Conservation (phyloP, 2,329 filamentous ascomycete species). For the Lasiodiplodia citricola region DNA sequence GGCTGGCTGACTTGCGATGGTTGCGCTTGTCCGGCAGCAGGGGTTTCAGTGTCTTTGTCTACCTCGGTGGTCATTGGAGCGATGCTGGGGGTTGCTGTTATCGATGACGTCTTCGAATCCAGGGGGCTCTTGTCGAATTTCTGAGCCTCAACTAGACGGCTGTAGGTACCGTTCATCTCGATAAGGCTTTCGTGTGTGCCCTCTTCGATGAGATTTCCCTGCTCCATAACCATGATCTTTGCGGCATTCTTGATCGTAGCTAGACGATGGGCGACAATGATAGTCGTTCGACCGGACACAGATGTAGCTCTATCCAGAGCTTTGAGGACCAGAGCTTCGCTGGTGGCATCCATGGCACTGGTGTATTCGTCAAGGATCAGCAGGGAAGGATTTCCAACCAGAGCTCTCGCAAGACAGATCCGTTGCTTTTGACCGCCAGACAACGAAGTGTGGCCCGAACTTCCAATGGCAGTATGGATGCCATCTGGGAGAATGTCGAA, state of each 20-base stretch:
- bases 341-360: constrained; percentile 41
- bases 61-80: constrained; percentile 10
- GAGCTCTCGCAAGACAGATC: constrained; percentile 43
- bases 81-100: constrained; percentile 23
- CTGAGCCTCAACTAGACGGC: constrained; percentile 41
- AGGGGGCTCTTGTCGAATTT: constrained; percentile 39
- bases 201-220: constrained; percentile 39
- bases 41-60: constrained; percentile 8
- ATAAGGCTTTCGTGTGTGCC: constrained; percentile 40
- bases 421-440: constrained; percentile 47
- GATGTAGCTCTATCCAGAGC: constrained; percentile 41
- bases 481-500: constrained; percentile 42
- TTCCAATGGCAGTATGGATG: constrained; percentile 40
- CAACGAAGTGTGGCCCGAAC: constrained; percentile 52
- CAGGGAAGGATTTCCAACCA: constrained; percentile 41
- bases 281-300: constrained; percentile 38
- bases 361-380: constrained; percentile 46
- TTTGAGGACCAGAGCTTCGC: constrained; percentile 40
- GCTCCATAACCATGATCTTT: constrained; percentile 43
- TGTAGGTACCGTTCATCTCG: constrained; percentile 37
- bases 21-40: neutral
- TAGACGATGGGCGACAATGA: constrained; percentile 45
- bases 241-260: constrained; percentile 45
- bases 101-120: constrained; percentile 24
- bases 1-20: neutral